Evolutionary conservation across 1,284 basidiomycete species (phyloP).

Genomic region (Austroboletus rostrupii): DNA sequence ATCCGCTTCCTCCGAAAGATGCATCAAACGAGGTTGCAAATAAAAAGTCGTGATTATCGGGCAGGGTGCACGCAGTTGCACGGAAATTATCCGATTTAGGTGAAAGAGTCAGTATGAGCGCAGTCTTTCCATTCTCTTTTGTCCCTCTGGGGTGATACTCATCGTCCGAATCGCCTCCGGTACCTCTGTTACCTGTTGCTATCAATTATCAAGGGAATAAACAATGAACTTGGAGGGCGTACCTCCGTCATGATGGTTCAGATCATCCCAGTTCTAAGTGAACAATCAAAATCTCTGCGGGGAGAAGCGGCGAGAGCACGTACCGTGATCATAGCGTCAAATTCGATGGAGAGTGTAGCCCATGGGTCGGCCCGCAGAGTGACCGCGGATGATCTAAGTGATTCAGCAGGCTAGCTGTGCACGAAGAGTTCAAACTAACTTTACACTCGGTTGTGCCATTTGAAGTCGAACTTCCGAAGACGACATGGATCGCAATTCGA

Average conservation of each 20-base stretch:
- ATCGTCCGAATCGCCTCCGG: conserved; percentile 38
- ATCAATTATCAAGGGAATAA: not conserved
- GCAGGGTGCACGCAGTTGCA: conserved; percentile 56
- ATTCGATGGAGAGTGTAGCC: conserved; percentile 52
- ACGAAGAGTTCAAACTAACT: conserved; percentile 38
- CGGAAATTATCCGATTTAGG: conserved; percentile 41
- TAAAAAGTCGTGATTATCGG: conserved; percentile 65
- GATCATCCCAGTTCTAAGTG: conserved; percentile 62
- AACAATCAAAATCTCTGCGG: not conserved
- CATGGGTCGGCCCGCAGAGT: conserved; percentile 57
- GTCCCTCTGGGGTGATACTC: conserved; percentile 45
- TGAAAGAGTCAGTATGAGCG: conserved; percentile 18
- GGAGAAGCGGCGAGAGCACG: conserved; percentile 25
- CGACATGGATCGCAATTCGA: conserved; percentile 50
- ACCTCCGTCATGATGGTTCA: conserved; percentile 44
- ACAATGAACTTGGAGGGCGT: not conserved
- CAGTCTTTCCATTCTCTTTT: conserved; percentile 34
- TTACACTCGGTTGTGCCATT: conserved; percentile 63
- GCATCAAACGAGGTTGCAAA: conserved; percentile 62
- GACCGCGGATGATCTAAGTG: conserved; percentile 51
- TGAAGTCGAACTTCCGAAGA: conserved; percentile 50
- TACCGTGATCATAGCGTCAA: conserved; percentile 65
- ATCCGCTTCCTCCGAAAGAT: conserved; percentile 44
- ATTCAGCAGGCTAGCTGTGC: not conserved
- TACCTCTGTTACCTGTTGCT: conserved; percentile 8